These are phyloP conservation scores for Sorghum bicolor DNA, from an alignment of 176 grass and related monocot genomes.

Conservation along the genomic window Sorghum_bicolor_NCBIv3 NC_012873.2:62030001-62030500, in stretches of 20 bases:
- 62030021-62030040: constrained; percentile 54
- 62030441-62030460: constrained; percentile 66
- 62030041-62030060: constrained; percentile 75
- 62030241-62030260: constrained; percentile 78
- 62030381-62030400: constrained; percentile 69
- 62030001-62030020: constrained; percentile 52
- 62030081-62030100: constrained; percentile 69
- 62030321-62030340: constrained; percentile 68
- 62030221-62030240: constrained; percentile 66
- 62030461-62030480: constrained; percentile 67
- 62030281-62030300: constrained; percentile 62
- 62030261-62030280: constrained; percentile 69
- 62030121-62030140: constrained; percentile 63
- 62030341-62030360: constrained; percentile 87
- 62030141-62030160: constrained; percentile 76
- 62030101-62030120: constrained; percentile 81
- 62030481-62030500: constrained; percentile 55
- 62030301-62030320: constrained; percentile 65
- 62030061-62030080: constrained; percentile 73
- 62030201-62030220: constrained; percentile 71
- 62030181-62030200: constrained; percentile 81
- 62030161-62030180: constrained; percentile 71
- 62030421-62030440: constrained; percentile 69
- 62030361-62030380: constrained; percentile 80
- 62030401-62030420: constrained; percentile 80